Percentiles rank a stretch among this genome's conserved stretches.
Evolutionary conservation across 2,329 filamentous ascomycete species (phyloP).

Genomic region (Colletotrichum costaricense): DNA sequence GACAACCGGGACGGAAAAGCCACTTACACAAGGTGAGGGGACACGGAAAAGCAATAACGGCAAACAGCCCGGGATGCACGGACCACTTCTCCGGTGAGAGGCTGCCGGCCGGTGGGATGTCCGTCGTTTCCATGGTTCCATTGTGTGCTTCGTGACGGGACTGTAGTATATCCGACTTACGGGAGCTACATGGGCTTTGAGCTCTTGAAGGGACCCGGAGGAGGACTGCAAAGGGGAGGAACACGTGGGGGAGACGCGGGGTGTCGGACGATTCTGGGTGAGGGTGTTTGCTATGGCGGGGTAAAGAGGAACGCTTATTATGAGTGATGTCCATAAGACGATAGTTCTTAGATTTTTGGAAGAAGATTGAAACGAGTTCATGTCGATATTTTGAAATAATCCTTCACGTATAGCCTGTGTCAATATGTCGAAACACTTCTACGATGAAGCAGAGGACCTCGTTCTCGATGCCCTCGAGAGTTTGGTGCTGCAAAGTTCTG

Average conservation of each 20-base stretch:
- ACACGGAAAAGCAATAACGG: conserved; percentile 19
- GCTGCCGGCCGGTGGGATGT: background rate
- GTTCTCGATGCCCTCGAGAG: conserved; percentile 31
- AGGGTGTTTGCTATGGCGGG: background rate
- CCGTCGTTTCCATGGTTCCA: background rate
- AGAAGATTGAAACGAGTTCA: background rate
- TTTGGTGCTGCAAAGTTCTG: conserved; percentile 46
- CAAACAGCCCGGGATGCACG: conserved; percentile 7
- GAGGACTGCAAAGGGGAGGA: background rate
- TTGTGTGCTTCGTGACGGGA: conserved; percentile 2
- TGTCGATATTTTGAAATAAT: background rate
- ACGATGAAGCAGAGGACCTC: conserved; percentile 32
- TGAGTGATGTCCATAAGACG: background rate
- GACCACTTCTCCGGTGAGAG: conserved; percentile 3
- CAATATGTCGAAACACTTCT: conserved; percentile 27
- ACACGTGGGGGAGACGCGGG: background rate
- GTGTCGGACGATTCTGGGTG: conserved; percentile 1
- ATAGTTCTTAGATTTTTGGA: background rate
- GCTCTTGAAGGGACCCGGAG: background rate
- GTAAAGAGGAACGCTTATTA: conserved; percentile 1
- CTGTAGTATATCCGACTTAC: background rate
- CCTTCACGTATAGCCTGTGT: background rate
- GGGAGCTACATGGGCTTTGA: background rate
- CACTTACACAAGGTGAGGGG: background rate
- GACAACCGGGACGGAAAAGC: conserved; percentile 32